phyloP scores from a whole-genome alignment of 176 grass and related monocot genomes.

The Ampelocalamus luodianensis region DNA sequence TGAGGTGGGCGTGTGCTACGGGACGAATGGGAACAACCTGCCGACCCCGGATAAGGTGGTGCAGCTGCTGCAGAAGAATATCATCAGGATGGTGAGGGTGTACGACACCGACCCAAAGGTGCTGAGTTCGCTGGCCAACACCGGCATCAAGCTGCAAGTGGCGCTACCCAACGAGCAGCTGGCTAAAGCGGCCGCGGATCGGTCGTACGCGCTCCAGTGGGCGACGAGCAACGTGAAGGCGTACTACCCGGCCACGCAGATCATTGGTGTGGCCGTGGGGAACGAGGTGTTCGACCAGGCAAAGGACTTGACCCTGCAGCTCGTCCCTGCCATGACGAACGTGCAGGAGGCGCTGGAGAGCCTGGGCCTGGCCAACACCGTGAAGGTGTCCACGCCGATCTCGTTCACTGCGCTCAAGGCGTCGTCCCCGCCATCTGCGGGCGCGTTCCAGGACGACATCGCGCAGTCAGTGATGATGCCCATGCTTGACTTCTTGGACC shows the following conservation, averaged over 20 bases:
- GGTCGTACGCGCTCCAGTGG: conserved; percentile 50
- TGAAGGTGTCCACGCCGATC: conserved; percentile 72
- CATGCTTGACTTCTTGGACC: conserved; percentile 61
- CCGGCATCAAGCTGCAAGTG: conserved; percentile 60
- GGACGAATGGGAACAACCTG: conserved; percentile 65
- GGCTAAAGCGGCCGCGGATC: conserved; percentile 35
- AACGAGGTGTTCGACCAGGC: conserved; percentile 74
- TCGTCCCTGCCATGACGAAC: conserved; percentile 58
- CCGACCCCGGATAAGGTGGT: conserved; percentile 51
- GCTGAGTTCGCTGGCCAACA: conserved; percentile 51
- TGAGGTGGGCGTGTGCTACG: conserved; percentile 71
- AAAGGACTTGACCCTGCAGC: background rate
- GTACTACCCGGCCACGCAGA: conserved; percentile 61
- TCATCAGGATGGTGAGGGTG: conserved; percentile 58
- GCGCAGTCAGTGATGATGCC: conserved; percentile 63
- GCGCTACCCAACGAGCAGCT: conserved; percentile 62
- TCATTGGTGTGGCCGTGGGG: conserved; percentile 59
- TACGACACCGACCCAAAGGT: conserved; percentile 58
- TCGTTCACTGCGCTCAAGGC: conserved; percentile 40
- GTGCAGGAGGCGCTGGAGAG: conserved; percentile 46
- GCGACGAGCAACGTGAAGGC: conserved; percentile 37
- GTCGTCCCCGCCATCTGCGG: conserved; percentile 59
- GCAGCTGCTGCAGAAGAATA: conserved; percentile 51
- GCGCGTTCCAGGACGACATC: conserved; percentile 54
- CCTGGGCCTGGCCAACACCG: conserved; percentile 46